Evolutionary conservation across 331 rosid species (phyloP), one percentile per base, ranked within the genome.

Genomic region (Erythrophleum ivorense): DNA sequence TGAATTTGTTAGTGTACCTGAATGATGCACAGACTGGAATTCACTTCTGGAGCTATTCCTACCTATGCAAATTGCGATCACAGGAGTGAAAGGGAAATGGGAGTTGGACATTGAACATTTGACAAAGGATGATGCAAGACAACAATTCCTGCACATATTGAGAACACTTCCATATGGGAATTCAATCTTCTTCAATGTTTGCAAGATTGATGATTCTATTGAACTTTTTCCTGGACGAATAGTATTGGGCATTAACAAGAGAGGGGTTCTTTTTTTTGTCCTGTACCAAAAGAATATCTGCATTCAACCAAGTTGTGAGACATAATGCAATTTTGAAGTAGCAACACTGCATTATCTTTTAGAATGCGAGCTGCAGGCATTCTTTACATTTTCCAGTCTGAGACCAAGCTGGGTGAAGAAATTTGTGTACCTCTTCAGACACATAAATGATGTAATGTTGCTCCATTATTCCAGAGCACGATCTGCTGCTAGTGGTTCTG

Each of bases 351-450:
- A 3, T 97, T 96, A 69, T 96, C 94, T 83, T 96, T 96, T 73
- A 96, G 94, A 84, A 96, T 96, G 98, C 89, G 99, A 86, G 98
- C 94, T 79, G 99, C 99, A 10, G 97, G 98, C 19, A 97, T 96
- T 76, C 98, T 96, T 85, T 98, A 96, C 85, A 96, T 94, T 84
- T 96, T 96, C 78, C 98, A 94, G 76, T 96, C 94, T 57, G 98
- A 96, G 86, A 96, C 99, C 78, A 96, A 96, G 88, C 99, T 94
- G 99, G 99, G 99, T 71, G 99, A 96, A 87, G 99, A 96, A 90
- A 94, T 96, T 78, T 96, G 99, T 78, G 93, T 96, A 64, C 98
- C 99, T 81, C 97, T 96, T 78, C 99, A 96, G 69, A 96, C 99
- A 7, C 99, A 96, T 86, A 94, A 96, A 96, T 72, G 99, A 96